A percentile compares a stretch with the other conserved stretches of the same genome.
Evolutionary conservation across 2,329 filamentous ascomycete genomes (phyloP).

Genomic region (Aspergillus awamori): DNA sequence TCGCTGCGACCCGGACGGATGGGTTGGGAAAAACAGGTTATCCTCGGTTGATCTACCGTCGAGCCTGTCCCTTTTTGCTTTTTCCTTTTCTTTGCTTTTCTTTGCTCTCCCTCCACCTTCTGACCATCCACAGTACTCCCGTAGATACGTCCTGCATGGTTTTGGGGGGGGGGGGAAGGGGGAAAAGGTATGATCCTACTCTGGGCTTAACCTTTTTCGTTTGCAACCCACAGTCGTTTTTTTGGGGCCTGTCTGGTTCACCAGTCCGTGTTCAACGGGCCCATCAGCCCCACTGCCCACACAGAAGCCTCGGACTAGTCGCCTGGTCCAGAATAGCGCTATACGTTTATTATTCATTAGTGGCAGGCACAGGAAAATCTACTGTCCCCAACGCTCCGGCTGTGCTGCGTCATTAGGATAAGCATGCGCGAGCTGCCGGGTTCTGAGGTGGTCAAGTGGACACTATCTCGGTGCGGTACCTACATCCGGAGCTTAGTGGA

Average conservation of each 20-base stretch:
- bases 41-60: neutral
- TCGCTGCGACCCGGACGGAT: neutral
- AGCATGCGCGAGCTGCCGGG: neutral
- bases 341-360: conserved; percentile 6
- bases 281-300: neutral
- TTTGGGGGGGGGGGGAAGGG: too few relatives aligned
- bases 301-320: conserved; percentile 6
- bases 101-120: neutral
- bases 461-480: neutral
- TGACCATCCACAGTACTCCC: too few relatives aligned
- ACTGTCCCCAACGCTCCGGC: conserved; percentile 5
- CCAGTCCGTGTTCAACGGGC: neutral
- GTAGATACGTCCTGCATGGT: too few relatives aligned
- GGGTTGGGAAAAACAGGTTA: conserved; percentile 10
- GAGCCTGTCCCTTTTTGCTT: neutral
- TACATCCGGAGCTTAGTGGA: neutral
- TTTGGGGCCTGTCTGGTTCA: neutral
- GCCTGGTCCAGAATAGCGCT: conserved; percentile 5
- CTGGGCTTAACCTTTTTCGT: neutral
- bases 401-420: neutral
- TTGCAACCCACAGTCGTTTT: neutral
- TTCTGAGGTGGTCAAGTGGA: neutral
- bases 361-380: conserved; percentile 5
- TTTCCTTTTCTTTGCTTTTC: neutral
- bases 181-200: too few relatives aligned